Base-by-base conservation (phyloP, 2,329 filamentous ascomycete genomes). In the Curvularia verruculosa region DNA sequence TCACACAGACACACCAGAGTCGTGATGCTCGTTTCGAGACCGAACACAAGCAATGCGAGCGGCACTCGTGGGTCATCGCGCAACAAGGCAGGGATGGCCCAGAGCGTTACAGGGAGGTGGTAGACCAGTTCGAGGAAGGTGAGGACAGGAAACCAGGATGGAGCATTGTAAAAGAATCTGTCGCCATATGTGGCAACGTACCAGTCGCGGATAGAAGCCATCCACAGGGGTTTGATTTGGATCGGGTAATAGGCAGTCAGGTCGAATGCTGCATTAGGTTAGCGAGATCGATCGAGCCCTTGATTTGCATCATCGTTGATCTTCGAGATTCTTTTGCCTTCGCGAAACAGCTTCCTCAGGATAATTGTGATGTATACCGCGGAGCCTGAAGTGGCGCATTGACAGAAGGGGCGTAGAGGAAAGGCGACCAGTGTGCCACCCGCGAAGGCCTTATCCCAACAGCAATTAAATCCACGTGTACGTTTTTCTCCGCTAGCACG, bases 1-100 rank as follows among this genome's bases (percentile, higher is more conserved):
- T 89, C 87, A 1, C 82, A 80, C 44, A 89, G 79, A 66, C 87
- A 90, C 0, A 85, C 84, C 40, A 84, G 66, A 0, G 87, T 89
- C 1, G 87, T 88, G 53, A 89, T 60, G 34, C 81, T 84, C 0
- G 85, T 84, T 66, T 88, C 81, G 9, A 85, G 72, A 0, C 84
- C 82, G 64, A 84, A 89, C 2, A 85, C 74, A 1, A 89, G 80
- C 1, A 90, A 77, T 49, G 87, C 82, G 0, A 89, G 73, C 0
- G 87, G 85, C 4, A 87, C 63, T 46, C 83, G 79, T 0, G 85
- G 82, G 53, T 86, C 81, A 66, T 86, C 83, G 85, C 68, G 66
- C 15, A 82, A 63, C 9, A 89, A 72, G 1, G 80, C 86, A n/a
- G 79, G 73, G 18, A 88, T 76, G 0, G 84, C 83, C 85, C 85